These are phyloP conservation scores for Tuber microsphaerosporum DNA, from an alignment of 495 filamentous ascomycete genomes.

Conservation along the genomic window DNA sequence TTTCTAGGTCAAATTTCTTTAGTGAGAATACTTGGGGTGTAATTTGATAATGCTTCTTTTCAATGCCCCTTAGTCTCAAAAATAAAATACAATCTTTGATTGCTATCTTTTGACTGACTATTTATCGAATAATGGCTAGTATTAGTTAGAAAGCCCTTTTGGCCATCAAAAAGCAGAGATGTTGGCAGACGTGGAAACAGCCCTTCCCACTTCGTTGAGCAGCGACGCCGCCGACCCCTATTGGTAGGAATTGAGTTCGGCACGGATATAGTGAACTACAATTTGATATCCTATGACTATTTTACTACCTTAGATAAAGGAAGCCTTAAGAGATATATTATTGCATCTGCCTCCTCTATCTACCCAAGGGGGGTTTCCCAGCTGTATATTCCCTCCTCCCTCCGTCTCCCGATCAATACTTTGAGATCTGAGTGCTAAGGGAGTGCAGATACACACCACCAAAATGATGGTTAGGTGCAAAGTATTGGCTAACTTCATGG, in stretches of 20 bases:
- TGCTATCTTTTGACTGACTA: neutral
- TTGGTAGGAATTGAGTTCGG: neutral
- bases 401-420: neutral
- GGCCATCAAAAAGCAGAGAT: neutral
- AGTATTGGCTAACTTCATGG: neutral
- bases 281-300: neutral
- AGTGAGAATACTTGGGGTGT: neutral
- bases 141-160: neutral
- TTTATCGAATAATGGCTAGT: neutral
- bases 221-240: neutral
- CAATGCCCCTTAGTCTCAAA: neutral
- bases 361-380: neutral
- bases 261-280: neutral
- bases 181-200: neutral
- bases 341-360: neutral
- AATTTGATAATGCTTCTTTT: neutral
- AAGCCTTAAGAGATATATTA: no score
- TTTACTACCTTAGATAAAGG: neutral
- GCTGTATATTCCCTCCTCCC: neutral
- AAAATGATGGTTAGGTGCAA: neutral
- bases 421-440: neutral
- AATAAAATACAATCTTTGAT: neutral
- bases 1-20: neutral
- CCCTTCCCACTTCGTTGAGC: neutral
- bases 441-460: neutral